A percentile compares a stretch with the other conserved stretches of the same genome.
Conservation (phyloP, 768 basidiomycete species). For the Boletus barrowsii region DNA sequence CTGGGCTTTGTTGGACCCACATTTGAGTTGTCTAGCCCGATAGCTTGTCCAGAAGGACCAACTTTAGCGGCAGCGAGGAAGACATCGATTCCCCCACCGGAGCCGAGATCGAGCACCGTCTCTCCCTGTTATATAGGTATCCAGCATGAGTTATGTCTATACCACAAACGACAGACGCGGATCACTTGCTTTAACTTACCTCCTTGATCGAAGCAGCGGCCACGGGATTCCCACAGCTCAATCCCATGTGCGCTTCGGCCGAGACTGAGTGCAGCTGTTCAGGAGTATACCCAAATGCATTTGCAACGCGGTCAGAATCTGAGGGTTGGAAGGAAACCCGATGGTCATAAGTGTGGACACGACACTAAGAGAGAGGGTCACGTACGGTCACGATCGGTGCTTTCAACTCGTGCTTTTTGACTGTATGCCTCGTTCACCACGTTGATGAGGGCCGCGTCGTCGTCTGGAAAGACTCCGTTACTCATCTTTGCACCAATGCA, state of each 20-base stretch:
- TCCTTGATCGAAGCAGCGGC: conserved; percentile 44
- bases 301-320: conserved; percentile 19
- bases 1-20: conserved; percentile 27
- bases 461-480: neutral
- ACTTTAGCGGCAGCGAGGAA: conserved; percentile 51
- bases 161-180: too few relatives aligned
- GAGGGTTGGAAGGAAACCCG: neutral
- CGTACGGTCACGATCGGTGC: conserved; percentile 13
- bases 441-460: neutral
- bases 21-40: conserved; percentile 53
- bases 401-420: conserved; percentile 1
- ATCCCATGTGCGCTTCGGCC: conserved; percentile 43
- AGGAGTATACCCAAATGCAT: conserved; percentile 45
- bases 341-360: neutral
- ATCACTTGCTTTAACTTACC: conserved; percentile 25
- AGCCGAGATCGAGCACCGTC: conserved; percentile 53
- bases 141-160: neutral
- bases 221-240: conserved; percentile 55
- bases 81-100: conserved; percentile 55
- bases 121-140: conserved; percentile 43
- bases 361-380: neutral
- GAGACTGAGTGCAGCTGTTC: conserved; percentile 45
- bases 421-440: conserved; percentile 16
- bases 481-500: neutral
- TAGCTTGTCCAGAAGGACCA: conserved; percentile 45